Percentiles rank a stretch among this genome's conserved stretches.
Conservation (phyloP, 371 early-diverging fungal species). For the Apophysomyces elegans region DNA sequence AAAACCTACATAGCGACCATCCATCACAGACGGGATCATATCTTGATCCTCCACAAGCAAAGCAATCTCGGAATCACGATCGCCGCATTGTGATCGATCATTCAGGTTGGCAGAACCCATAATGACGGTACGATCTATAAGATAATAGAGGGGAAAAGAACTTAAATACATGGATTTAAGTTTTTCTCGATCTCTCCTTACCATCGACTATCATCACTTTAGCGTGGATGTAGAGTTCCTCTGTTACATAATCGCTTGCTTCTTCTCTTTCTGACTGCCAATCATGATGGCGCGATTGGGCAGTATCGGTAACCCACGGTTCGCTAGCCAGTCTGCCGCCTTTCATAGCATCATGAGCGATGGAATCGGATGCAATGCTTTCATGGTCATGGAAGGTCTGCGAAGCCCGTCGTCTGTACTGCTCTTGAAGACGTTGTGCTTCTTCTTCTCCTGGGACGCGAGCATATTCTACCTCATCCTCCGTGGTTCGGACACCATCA, state of each 20-base stretch:
- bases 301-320: slow-evolving; percentile 26
- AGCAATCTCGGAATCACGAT: slow-evolving; percentile 91
- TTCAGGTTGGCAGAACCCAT: slow-evolving; percentile 94
- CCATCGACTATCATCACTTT: slow-evolving; percentile 93
- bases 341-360: slow-evolving; percentile 29
- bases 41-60: slow-evolving; percentile 78
- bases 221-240: slow-evolving; percentile 90
- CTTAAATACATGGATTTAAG: neutral
- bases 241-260: slow-evolving; percentile 68
- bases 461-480: slow-evolving; percentile 20
- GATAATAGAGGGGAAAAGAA: neutral
- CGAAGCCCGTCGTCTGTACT: neutral
- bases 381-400: slow-evolving; percentile 9
- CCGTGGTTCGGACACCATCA: neutral
- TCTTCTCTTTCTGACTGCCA: slow-evolving; percentile 28
- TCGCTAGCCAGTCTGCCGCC: slow-evolving; percentile 24
- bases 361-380: slow-evolving; percentile 24
- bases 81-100: slow-evolving; percentile 88
- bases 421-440: slow-evolving; percentile 3
- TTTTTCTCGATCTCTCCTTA: slow-evolving; percentile 12
- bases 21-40: slow-evolving; percentile 72
- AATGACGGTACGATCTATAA: slow-evolving; percentile 70
- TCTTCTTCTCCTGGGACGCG: slow-evolving; percentile 27
- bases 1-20: slow-evolving; percentile 62
- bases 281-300: slow-evolving; percentile 6